Percentiles rank a stretch among this genome's conserved stretches.
These are phyloP conservation scores for Podospora pseudoanserina DNA, from an alignment of 495 filamentous ascomycete species.

Conservation along the genomic window DNA sequence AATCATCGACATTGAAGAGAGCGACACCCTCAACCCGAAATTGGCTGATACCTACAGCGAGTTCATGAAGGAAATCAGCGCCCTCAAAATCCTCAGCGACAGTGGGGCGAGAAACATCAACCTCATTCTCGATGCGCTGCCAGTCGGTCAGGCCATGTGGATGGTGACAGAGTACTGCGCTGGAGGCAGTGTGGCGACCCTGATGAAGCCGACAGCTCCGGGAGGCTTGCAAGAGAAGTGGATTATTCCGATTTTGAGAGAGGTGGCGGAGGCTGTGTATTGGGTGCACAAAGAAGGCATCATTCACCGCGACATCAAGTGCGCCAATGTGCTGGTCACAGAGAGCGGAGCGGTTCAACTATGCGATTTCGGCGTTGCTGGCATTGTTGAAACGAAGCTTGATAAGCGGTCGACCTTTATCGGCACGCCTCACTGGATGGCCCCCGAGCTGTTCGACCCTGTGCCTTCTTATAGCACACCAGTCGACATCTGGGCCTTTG, in stretches of 20 bases:
- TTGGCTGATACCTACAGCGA: slow-evolving; percentile 78
- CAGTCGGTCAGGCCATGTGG: slow-evolving; percentile 87
- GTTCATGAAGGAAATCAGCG: slow-evolving; percentile 82
- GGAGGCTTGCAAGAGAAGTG: slow-evolving; percentile 80
- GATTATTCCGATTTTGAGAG: slow-evolving; percentile 84
- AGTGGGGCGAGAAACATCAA: slow-evolving; percentile 87
- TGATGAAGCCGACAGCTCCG: slow-evolving; percentile 64
- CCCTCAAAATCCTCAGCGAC: slow-evolving; percentile 79
- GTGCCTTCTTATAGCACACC: slow-evolving; percentile 58
- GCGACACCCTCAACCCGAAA: slow-evolving; percentile 69
- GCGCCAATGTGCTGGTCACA: slow-evolving; percentile 86
- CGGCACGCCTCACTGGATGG: slow-evolving; percentile 96
- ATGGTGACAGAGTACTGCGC: slow-evolving; percentile 94
- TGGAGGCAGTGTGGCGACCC: slow-evolving; percentile 88
- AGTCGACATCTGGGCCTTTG: slow-evolving; percentile 95
- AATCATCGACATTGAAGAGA: slow-evolving; percentile 89
- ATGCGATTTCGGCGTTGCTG: slow-evolving; percentile 94
- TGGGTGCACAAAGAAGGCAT: slow-evolving; percentile 89
- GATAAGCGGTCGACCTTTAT: slow-evolving; percentile 92
- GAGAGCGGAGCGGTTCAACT: slow-evolving; percentile 85
- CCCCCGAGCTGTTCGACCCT: slow-evolving; percentile 73
- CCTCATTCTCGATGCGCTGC: slow-evolving; percentile 78
- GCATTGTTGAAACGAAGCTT: slow-evolving; percentile 72
- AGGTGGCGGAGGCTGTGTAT: slow-evolving; percentile 77
- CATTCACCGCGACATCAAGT: slow-evolving; percentile 95